A percentile compares a stretch with the other conserved stretches of the same genome.
Conservation (phyloP, 2,329 filamentous ascomycete species). For the Pseudogymnoascus sp. region DNA sequence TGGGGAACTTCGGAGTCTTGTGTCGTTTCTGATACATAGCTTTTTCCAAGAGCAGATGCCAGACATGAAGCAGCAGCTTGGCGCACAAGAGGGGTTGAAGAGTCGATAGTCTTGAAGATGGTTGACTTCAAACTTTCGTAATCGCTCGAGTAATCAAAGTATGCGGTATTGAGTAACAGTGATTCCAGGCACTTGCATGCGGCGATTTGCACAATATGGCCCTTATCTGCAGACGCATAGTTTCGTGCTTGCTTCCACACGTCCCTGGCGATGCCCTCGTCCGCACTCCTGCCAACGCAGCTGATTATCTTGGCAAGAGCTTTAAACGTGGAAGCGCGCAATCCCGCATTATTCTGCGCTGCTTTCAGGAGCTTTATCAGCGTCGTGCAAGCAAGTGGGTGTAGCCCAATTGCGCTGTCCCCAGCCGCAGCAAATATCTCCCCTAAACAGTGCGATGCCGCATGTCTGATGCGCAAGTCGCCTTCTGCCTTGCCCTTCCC, state of each 20-base stretch:
- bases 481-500: constrained; percentile 70
- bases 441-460: constrained; percentile 78
- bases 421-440: constrained; percentile 88
- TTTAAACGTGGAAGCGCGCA: constrained; percentile 71
- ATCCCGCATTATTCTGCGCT: constrained; percentile 70
- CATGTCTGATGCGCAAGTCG: constrained; percentile 75
- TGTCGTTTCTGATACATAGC: constrained; percentile 58
- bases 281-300: constrained; percentile 70
- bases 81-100: constrained; percentile 64
- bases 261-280: constrained; percentile 80
- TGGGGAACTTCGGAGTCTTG: constrained; percentile 47
- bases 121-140: constrained; percentile 81
- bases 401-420: constrained; percentile 82
- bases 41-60: constrained; percentile 74
- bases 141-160: constrained; percentile 82
- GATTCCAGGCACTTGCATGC: constrained; percentile 74
- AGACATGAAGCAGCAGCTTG: constrained; percentile 83
- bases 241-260: constrained; percentile 87
- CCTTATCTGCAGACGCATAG: constrained; percentile 73
- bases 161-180: constrained; percentile 64
- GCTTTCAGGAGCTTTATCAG: constrained; percentile 64
- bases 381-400: constrained; percentile 64
- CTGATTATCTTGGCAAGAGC: constrained; percentile 68
- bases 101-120: constrained; percentile 83
- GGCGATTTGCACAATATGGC: constrained; percentile 68